Evolutionary conservation across 331 rosid genomes (phyloP).

Genomic region (Rhamnella rubrinervis): DNA sequence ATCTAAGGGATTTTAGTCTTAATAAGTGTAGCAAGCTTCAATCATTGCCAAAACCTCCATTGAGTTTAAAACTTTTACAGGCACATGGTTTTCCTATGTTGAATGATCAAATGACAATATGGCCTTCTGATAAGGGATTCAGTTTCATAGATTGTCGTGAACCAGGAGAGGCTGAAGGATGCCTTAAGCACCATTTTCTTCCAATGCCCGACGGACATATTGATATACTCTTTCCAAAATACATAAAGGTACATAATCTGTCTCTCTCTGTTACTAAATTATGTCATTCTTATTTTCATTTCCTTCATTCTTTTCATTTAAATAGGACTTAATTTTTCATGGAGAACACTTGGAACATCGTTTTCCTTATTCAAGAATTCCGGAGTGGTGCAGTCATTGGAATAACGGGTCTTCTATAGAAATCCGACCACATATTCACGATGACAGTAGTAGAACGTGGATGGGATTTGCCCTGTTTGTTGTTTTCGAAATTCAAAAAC

Average conservation of each 20-base stretch:
- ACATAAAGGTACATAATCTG: not conserved
- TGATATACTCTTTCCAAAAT: not conserved
- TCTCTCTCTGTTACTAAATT: not conserved
- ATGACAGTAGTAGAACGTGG: not conserved
- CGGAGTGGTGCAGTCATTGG: not conserved
- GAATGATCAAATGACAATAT: not conserved
- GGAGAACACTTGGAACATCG: not conserved
- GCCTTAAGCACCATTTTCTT: not conserved
- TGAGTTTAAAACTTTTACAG: not conserved
- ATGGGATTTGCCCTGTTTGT: constrained; percentile 25
- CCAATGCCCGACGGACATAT: not conserved
- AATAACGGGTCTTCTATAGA: constrained; percentile 13
- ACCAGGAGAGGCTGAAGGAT: not conserved
- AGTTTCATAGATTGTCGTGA: not conserved
- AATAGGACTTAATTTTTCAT: constrained; percentile 10
- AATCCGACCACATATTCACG: not conserved
- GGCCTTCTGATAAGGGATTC: not conserved
- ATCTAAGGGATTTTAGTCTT: constrained; percentile 10
- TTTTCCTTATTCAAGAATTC: not conserved
- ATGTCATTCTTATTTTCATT: not conserved
- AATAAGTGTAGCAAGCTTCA: constrained; percentile 10
- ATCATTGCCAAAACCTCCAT: constrained; percentile 13
- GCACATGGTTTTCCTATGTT: constrained; percentile 21
- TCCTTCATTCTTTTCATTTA: too few relatives aligned
- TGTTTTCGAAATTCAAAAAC: not conserved